phyloP scores from a whole-genome alignment of 805 yeast genomes.

The Saturnispora diversa region DNA sequence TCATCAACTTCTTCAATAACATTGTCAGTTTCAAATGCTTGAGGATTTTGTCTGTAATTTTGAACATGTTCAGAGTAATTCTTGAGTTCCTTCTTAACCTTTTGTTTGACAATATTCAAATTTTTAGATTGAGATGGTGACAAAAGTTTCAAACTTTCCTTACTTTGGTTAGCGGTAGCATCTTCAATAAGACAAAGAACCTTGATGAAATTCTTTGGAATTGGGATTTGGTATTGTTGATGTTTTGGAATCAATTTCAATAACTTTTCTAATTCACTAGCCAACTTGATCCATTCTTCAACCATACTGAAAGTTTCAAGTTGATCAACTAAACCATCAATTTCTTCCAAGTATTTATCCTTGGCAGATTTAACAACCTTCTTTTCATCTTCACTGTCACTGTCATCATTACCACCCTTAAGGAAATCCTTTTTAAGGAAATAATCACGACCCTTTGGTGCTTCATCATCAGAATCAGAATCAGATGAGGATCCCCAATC shows the following conservation, averaged over 20 bases:
- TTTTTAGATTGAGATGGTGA: constrained; percentile 81
- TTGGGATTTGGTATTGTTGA: constrained; percentile 65
- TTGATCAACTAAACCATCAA: constrained; percentile 55
- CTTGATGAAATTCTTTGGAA: constrained; percentile 65
- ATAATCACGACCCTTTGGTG: constrained; percentile 29
- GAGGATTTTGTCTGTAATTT: constrained; percentile 61
- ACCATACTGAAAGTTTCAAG: constrained; percentile 62
- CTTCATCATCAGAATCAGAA: constrained; percentile 26
- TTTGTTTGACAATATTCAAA: constrained; percentile 78
- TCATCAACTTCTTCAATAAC: constrained; percentile 6
- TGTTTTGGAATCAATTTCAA: constrained; percentile 59
- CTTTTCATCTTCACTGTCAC: constrained; percentile 51
- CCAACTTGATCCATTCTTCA: constrained; percentile 72
- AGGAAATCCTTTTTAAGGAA: constrained; percentile 27
- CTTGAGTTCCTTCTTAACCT: constrained; percentile 71
- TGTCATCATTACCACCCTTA: constrained; percentile 34
- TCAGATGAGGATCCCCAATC: constrained; percentile 15
- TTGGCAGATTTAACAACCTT: constrained; percentile 88
- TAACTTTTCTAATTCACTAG: constrained; percentile 71
- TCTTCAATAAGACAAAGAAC: constrained; percentile 68
- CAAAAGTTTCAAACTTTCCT: constrained; percentile 52
- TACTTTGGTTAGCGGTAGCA: constrained; percentile 42
- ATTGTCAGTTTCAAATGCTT: constrained; percentile 43
- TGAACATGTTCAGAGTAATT: constrained; percentile 57
- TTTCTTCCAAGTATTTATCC: constrained; percentile 86